A percentile compares a stretch with the other conserved stretches of the same genome.
Conservation (phyloP, 2,329 filamentous ascomycete species). For the Monosporascus sp. region DNA sequence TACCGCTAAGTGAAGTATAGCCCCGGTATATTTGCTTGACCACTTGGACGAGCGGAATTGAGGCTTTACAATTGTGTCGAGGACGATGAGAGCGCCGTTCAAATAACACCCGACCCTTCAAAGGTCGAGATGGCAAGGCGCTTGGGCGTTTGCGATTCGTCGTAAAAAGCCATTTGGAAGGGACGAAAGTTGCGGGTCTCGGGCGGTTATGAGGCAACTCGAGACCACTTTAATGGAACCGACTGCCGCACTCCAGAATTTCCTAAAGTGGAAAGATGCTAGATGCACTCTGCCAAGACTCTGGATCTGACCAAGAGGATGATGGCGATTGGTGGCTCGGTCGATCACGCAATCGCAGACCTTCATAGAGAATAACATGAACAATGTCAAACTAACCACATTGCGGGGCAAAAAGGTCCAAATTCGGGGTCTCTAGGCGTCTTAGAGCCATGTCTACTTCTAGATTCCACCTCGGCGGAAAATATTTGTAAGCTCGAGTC, state of each 20-base stretch:
- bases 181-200: neutral
- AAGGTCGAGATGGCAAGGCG: neutral
- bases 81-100: no score
- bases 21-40: neutral
- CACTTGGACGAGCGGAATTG: no score
- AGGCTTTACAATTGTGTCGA: no score
- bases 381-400: neutral
- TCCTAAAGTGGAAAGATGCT: neutral
- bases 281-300: neutral
- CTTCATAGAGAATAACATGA: neutral
- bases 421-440: neutral
- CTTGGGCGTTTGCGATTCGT: neutral
- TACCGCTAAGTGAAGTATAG: neutral
- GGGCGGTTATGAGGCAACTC: neutral
- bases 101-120: no score
- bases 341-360: neutral
- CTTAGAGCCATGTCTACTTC: neutral
- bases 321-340: neutral
- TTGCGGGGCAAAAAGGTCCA: neutral
- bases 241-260: neutral
- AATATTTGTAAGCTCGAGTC: neutral
- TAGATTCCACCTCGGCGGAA: neutral
- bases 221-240: neutral
- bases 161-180: neutral
- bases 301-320: neutral